Conservation (phyloP, 2,329 filamentous ascomycete genomes). For the Thyridium curvatum region DNA sequence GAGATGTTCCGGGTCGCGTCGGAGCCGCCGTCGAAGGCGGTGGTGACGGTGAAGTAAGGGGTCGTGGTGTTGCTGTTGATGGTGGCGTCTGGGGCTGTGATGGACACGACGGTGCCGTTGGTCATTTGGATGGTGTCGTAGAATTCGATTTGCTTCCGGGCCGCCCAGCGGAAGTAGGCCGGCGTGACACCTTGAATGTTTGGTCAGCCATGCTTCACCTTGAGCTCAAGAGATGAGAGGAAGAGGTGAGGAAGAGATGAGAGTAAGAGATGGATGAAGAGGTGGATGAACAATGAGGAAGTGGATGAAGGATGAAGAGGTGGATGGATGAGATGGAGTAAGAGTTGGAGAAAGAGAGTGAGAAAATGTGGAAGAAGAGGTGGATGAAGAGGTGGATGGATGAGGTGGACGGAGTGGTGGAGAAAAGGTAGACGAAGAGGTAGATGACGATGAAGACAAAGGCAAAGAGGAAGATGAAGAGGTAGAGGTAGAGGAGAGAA, state of each 20-base stretch:
- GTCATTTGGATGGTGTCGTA: constrained; percentile 43
- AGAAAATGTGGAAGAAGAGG: no score
- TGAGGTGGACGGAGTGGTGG: no score
- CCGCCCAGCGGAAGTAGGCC: constrained; percentile 45
- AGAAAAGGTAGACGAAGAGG: neutral
- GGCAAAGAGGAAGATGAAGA: no score
- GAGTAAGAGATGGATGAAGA: neutral
- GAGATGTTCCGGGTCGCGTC: constrained; percentile 24
- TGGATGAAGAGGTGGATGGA: no score
- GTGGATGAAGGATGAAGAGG: neutral
- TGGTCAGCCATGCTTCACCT: neutral
- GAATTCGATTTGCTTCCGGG: constrained; percentile 43
- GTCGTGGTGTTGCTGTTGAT: constrained; percentile 14
- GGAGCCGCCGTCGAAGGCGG: constrained; percentile 14
- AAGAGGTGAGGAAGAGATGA: no score
- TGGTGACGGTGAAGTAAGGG: constrained; percentile 34
- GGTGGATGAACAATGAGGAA: no score
- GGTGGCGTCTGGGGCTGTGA: constrained; percentile 29
- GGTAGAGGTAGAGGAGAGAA: no score
- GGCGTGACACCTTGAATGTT: constrained; percentile 40
- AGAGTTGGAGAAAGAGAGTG: no score
- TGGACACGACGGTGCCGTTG: constrained; percentile 45
- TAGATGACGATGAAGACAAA: no score
- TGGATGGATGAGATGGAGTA: no score
- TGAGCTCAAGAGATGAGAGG: constrained; percentile 2